Evolutionary conservation across 345 rosid species (phyloP), one percentile per base, ranked within the genome.

Genomic region (Populus euphratica): DNA sequence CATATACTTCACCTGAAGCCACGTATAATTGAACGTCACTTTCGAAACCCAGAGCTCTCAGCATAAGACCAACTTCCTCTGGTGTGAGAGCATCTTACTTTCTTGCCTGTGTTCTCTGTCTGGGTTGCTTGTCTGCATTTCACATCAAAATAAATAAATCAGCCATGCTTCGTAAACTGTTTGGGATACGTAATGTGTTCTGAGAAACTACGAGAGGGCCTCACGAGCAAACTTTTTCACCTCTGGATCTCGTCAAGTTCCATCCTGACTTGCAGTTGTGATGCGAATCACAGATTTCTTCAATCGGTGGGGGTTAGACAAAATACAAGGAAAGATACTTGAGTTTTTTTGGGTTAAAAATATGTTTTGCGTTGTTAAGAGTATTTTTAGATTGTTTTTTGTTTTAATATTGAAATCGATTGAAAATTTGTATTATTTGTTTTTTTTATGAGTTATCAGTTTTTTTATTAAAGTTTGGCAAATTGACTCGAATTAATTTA

Each of bases 1-100:
- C 96, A 62, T 95, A 91, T 2, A 95, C 90, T 80, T 91, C 97
- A 66, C 98, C 98, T n/a, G 99, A 95, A 44, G 98, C 99, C 69
- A 95, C 90, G 71, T 92, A 93, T 50, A 95, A 47, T 83, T 92
- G 96, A 78, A 91, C 89, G 43, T 92, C 96, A 78, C 88, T 92
- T 61, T 94, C 97, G 81, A 74, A 95, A n/a, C 98, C 99, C 68
- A 91, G 81, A 65, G 96, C 97, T 86, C 96, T 88, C 69, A 93
- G 86, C 94, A 93, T 93, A 69, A 95, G 87, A 81, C 98, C 97
- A 56, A 93, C 86, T 86, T 95, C 98, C 83, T 90, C 96, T 6
- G 98, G 99, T 29, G 96, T 88, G 76, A 95, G 89, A 2, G 96
- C 97, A 92, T 86, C 96, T 33, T 33, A 33, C 5, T 86, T 63